Percentiles rank a stretch among this genome's conserved stretches.
These are phyloP conservation scores for Melanopsichium pennsylvanicum DNA, from an alignment of 1,284 basidiomycete species.

Conservation along the genomic window DNA sequence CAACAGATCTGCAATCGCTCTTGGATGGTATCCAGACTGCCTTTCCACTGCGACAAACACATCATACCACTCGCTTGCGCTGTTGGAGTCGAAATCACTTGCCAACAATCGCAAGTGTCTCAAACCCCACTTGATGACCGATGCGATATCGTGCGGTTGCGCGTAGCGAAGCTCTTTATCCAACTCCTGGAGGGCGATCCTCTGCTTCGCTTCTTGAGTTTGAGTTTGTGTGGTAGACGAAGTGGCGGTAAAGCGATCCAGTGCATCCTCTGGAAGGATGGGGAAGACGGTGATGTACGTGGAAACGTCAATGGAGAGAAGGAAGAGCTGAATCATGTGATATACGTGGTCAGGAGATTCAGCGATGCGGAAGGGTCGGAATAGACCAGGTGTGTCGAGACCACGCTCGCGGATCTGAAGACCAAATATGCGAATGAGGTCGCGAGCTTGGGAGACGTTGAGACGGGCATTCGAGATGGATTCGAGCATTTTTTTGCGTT, in stretches of 20 bases:
- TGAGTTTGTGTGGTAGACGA: neutral
- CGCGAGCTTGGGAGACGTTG: conserved; percentile 17
- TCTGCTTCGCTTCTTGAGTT: conserved; percentile 4
- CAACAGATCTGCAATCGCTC: conserved; percentile 41
- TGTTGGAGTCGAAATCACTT: conserved; percentile 38
- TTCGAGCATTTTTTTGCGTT: conserved; percentile 34
- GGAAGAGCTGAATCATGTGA: conserved; percentile 51
- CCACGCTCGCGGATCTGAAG: conserved; percentile 46
- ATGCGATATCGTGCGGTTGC: conserved; percentile 44
- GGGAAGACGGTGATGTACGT: conserved; percentile 46
- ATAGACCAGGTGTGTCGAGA: conserved; percentile 53
- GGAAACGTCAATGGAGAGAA: conserved; percentile 40
- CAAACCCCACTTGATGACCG: conserved; percentile 54
- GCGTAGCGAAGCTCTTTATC: conserved; percentile 48
- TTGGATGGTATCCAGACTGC: conserved; percentile 23
- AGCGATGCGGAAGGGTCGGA: conserved; percentile 51
- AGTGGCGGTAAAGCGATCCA: conserved; percentile 21
- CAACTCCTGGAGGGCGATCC: conserved; percentile 27
- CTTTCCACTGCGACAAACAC: conserved; percentile 43
- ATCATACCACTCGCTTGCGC: conserved; percentile 44
- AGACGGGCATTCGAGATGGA: conserved; percentile 41
- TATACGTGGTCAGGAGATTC: conserved; percentile 33
- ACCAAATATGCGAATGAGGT: conserved; percentile 39
- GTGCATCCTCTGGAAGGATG: conserved; percentile 25
- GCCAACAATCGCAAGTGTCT: conserved; percentile 38